Evolutionary conservation across 2,329 filamentous ascomycete species (phyloP).

Genomic region (Monilinia laxa): DNA sequence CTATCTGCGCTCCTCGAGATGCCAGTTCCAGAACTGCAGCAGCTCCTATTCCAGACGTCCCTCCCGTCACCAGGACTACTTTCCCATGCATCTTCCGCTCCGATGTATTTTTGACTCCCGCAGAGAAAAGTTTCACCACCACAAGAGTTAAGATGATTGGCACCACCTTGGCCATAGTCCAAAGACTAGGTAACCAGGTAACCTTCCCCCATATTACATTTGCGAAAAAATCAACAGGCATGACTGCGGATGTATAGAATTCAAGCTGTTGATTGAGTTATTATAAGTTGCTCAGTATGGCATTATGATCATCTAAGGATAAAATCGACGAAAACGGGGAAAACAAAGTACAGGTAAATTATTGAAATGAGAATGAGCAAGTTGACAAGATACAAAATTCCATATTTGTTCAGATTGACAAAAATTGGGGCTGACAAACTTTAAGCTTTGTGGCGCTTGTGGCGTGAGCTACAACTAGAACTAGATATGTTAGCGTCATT

Average conservation of each 20-base stretch:
- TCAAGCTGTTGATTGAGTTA: neutral
- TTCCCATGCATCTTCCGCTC: conserved; percentile 90
- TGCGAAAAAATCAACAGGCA: conserved; percentile 39
- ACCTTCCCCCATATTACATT: conserved; percentile 33
- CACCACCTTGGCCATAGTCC: conserved; percentile 54
- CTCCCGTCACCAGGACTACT: conserved; percentile 89
- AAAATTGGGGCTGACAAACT: conserved; percentile 10
- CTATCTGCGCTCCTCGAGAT: conserved; percentile 78
- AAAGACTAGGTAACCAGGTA: conserved; percentile 31
- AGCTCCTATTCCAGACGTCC: conserved; percentile 89
- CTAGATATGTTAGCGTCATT: conserved; percentile 7
- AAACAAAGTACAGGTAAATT: neutral
- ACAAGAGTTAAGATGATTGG: conserved; percentile 53
- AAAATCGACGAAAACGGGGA: neutral
- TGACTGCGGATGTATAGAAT: conserved; percentile 24
- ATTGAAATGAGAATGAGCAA: neutral
- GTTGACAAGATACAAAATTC: conserved; percentile 3
- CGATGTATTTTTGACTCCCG: conserved; percentile 69
- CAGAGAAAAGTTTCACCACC: conserved; percentile 71
- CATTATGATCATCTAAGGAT: conserved; percentile 1
- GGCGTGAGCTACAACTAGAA: neutral
- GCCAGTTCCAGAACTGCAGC: conserved; percentile 73
- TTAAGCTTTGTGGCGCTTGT: conserved; percentile 15
- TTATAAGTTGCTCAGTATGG: conserved; percentile 1
- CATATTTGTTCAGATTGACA: conserved; percentile 21